Base-by-base conservation (phyloP, 2,329 filamentous ascomycete genomes). In the Penicillium hesseltinei region DNA sequence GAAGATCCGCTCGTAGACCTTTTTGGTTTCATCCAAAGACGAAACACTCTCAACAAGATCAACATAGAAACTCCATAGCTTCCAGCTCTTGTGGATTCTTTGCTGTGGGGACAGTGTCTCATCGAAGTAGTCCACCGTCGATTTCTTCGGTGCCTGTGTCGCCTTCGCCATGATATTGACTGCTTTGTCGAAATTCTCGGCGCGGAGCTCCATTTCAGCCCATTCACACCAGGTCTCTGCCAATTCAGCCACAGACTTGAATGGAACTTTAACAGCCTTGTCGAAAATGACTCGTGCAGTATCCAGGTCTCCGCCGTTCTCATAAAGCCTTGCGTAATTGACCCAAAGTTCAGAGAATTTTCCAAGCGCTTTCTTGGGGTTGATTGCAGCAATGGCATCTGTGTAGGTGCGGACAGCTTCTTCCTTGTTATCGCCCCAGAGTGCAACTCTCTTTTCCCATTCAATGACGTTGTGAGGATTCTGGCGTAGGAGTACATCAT, bases 221-320 rank as follows among this genome's bases (percentile, higher is more conserved):
- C 94, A 99, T 76, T 96, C 92, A 62, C 95, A 95, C 94, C 94
- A 99, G 84, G 94, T 96, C 69, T 99, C 94, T 21, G 94, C 94
- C 57, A 99, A 82, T 75, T 99, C 94, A 31, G 90, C 87, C n/a
- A 99, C 93, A 0, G 92, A 95, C 71, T 96, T 97, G 81, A 95
- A 99, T 0, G 93, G 92, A 1, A 99, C 94, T 71, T 97, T 97
- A 70, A 96, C 90, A 15, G 93, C 93, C 77, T 97, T 99, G 73
- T 97, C 93, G 84, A 97, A 90, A 69, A 99, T 97, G 60, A 96
- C 83, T 33, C 94, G 85, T 38, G 94, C 92, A 63, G 88, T 96
- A 52, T 86, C 83, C 39, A 97, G 71, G 72, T 97, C 92, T 5
- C 89, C 90, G 2, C 90, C 91, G 33, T 85, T 84, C 74, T 99